Percentiles rank a stretch among this genome's conserved stretches.
These are phyloP conservation scores for Fusarium sacchari DNA, from an alignment of 2,329 filamentous ascomycete species.

Conservation along the genomic window DNA sequence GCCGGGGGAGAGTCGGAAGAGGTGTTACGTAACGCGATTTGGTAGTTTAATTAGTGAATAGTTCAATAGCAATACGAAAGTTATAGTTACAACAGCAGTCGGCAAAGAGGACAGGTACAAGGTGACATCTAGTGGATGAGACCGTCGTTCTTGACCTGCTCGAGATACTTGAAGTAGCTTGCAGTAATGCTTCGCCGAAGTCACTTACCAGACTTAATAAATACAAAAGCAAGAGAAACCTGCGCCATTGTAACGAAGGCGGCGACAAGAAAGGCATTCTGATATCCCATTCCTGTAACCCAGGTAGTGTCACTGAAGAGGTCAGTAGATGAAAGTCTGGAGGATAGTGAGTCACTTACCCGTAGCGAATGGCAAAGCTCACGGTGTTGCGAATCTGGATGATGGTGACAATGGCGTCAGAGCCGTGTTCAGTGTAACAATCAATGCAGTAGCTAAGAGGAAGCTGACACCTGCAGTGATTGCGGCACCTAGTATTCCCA, in stretches of 20 bases:
- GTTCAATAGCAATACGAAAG: rapidly evolving
- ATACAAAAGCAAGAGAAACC: neutral
- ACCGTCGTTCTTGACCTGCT: neutral
- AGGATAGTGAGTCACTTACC: neutral
- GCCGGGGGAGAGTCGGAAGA: neutral
- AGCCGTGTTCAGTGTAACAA: neutral
- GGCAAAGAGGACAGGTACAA: rapidly evolving
- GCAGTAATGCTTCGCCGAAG: neutral
- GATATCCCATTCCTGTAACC: neutral
- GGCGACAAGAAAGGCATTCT: neutral
- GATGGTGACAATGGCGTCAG: neutral
- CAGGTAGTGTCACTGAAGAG: neutral
- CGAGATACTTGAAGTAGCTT: neutral
- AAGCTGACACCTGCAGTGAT: neutral
- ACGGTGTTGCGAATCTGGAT: neutral
- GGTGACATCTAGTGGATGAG: neutral
- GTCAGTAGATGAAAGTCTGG: neutral
- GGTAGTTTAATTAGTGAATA: rapidly evolving
- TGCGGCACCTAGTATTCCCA: neutral
- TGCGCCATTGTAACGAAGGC: neutral
- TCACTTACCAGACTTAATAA: neutral
- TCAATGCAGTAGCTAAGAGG: neutral
- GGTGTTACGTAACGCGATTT: neutral
- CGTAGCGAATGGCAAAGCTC: neutral
- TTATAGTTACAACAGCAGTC: rapidly evolving